Evolutionary conservation across 805 yeast genomes (phyloP).

Genomic region (Ogataea philodendri): DNA sequence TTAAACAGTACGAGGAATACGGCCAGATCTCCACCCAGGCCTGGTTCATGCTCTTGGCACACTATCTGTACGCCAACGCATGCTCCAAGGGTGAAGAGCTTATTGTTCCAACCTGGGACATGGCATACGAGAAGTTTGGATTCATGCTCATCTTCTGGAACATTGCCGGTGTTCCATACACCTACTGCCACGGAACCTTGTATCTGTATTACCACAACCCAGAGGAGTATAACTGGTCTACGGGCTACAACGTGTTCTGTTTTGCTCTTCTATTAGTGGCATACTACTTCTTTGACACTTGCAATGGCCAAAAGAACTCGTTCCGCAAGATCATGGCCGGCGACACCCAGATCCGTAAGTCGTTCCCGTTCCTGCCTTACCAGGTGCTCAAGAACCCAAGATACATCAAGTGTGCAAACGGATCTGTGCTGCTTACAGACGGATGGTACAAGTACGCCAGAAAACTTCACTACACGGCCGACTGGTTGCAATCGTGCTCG

Average conservation of each 20-base stretch:
- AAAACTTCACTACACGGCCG: conserved; percentile 94
- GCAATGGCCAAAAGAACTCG: conserved; percentile 91
- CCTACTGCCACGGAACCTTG: conserved; percentile 92
- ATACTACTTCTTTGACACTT: conserved; percentile 91
- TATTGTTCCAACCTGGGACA: conserved; percentile 98
- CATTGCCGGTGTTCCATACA: conserved; percentile 98
- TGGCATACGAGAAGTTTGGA: conserved; percentile 99
- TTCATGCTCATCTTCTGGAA: conserved; percentile 99
- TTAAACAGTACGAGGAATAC: conserved; percentile 76
- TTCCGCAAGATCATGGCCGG: conserved; percentile 86
- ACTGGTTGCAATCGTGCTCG: conserved; percentile 78
- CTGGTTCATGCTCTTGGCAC: conserved; percentile 70
- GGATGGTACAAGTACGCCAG: conserved; percentile 96
- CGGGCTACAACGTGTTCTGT: conserved; percentile 54
- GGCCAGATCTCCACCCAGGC: conserved; percentile 82
- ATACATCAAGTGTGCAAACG: conserved; percentile 80
- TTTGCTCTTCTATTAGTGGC: conserved; percentile 60
- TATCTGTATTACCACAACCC: conserved; percentile 84
- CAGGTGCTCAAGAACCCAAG: conserved; percentile 80
- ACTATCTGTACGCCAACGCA: conserved; percentile 94
- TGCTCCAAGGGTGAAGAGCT: conserved; percentile 97
- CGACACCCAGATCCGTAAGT: conserved; percentile 68
- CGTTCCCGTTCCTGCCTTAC: conserved; percentile 91
- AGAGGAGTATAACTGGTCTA: conserved; percentile 72
- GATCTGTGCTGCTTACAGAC: conserved; percentile 80